Evolutionary conservation across 176 grass and related monocot genomes (phyloP), one percentile per base, ranked within the genome.

Genomic region (Bromus sterilis): DNA sequence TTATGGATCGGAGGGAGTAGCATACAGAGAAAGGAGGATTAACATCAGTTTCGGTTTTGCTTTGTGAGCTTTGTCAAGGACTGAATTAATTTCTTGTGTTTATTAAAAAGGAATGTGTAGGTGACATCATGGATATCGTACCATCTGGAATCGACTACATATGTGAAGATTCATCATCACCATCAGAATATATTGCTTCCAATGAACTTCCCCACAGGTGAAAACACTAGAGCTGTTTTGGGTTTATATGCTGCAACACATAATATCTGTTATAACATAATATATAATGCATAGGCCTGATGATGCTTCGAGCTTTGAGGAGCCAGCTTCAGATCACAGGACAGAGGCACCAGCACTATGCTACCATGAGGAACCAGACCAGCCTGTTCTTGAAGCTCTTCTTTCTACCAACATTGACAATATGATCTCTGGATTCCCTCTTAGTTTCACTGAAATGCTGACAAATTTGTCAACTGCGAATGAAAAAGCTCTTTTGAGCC

Each of bases 381-480:
- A 84, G 34, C 74, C 26, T 41, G 26, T 48, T 57, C 41, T 37
- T 86, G 59, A 78, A 77, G 71, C 82, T 82, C 51, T 78, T 44
- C 25, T 78, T 76, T 26, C 57, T 63, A 61, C 60, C 57, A 81
- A 79, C 20, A 73, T 56, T 86, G 35, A 83, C 29, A 86, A 74
- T 24, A 77, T 40, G 46, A 86, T 46, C 77, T 86, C 89, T 77
- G 66, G 71, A 32, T 86, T 91, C 30, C 86, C 83, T 69, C 83
- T 58, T 49, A 91, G 88, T 80, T 94, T 88, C 78, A 84, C 64
- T 23, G 80, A 91, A 35, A 82, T 91, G 72, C 71, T 94, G 77
- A 82, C 34, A 79, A 91, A 78, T 86, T 91, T 42, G 68, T 89
- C 80, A 61, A 78, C 16, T 55, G 61, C 76, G 44, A 77, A 51